These are phyloP conservation scores for Suhomyces prunicola DNA, from an alignment of 805 yeast genomes.

Conservation along the genomic window DNA sequence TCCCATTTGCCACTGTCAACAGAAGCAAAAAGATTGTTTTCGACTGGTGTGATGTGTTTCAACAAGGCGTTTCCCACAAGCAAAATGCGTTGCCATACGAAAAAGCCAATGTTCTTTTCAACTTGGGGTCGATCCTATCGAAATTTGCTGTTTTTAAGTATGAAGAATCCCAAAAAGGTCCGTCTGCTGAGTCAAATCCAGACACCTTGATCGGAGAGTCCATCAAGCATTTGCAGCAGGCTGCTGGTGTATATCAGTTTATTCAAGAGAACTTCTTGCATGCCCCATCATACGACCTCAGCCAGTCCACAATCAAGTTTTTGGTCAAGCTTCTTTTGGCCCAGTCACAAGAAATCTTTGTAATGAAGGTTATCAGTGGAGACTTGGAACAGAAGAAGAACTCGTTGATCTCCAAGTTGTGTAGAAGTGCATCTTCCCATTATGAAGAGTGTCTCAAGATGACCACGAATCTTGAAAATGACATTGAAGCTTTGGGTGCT, in stretches of 20 bases:
- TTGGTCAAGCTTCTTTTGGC: constrained; percentile 68
- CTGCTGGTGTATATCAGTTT: constrained; percentile 74
- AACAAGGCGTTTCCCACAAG: constrained; percentile 42
- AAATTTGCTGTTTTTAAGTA: constrained; percentile 42
- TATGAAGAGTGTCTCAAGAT: constrained; percentile 52
- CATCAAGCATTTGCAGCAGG: constrained; percentile 60
- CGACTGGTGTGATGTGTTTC: constrained; percentile 78
- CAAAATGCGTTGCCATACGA: constrained; percentile 86
- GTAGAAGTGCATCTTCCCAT: constrained; percentile 56
- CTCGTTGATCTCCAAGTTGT: constrained; percentile 70
- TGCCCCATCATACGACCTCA: constrained; percentile 80
- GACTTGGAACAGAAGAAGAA: constrained; percentile 54
- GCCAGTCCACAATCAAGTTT: constrained; percentile 63
- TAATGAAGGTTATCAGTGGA: constrained; percentile 54
- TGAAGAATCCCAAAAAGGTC: constrained; percentile 19
- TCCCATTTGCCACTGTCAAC: constrained; percentile 61
- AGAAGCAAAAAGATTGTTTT: constrained; percentile 50
- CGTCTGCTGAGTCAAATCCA: constrained; percentile 3
- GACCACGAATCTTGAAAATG: constrained; percentile 26
- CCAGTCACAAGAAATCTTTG: constrained; percentile 85
- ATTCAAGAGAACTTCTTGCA: constrained; percentile 79
- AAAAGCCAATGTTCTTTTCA: constrained; percentile 80
- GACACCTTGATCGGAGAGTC: constrained; percentile 53
- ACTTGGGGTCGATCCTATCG: constrained; percentile 64
- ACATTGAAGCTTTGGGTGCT: constrained; percentile 1